These are phyloP conservation scores for Choanephora cucurbitarum DNA, from an alignment of 371 early-diverging fungal genomes.

Conservation along the genomic window DNA sequence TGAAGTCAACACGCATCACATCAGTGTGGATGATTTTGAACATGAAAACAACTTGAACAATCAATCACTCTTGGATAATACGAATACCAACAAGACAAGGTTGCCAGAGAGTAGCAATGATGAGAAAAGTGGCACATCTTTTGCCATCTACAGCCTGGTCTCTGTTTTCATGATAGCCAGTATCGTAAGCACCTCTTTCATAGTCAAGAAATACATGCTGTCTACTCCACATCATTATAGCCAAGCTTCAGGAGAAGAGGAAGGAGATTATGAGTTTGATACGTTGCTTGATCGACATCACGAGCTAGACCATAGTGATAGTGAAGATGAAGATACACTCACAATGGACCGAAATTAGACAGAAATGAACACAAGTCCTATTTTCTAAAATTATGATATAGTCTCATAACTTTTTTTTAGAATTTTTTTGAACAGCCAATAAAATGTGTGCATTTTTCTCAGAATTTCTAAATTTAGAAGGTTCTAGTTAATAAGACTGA, in stretches of 20 bases:
- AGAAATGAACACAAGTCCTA: too few relatives aligned
- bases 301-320: neutral
- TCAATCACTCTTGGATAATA: conserved; percentile 12
- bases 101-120: neutral
- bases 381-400: too few relatives aligned
- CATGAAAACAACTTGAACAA: neutral
- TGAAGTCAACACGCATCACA: neutral
- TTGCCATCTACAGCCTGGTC: conserved; percentile 7
- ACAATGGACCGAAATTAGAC: too few relatives aligned
- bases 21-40: conserved; percentile 9
- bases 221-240: neutral
- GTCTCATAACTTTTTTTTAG: too few relatives aligned
- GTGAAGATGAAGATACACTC: neutral
- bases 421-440: too few relatives aligned
- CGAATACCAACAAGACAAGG: neutral
- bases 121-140: neutral
- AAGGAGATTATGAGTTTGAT: conserved; percentile 24
- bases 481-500: too few relatives aligned
- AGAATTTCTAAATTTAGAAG: too few relatives aligned
- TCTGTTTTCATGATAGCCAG: conserved; percentile 13
- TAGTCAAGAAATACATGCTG: conserved; percentile 20
- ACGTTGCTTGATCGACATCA: conserved; percentile 8
- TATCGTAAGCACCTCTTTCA: conserved; percentile 15
- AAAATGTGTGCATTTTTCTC: too few relatives aligned
- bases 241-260: conserved; percentile 3